Evolutionary conservation across 495 filamentous ascomycete species (phyloP).

Genomic region (Podospora conica): DNA sequence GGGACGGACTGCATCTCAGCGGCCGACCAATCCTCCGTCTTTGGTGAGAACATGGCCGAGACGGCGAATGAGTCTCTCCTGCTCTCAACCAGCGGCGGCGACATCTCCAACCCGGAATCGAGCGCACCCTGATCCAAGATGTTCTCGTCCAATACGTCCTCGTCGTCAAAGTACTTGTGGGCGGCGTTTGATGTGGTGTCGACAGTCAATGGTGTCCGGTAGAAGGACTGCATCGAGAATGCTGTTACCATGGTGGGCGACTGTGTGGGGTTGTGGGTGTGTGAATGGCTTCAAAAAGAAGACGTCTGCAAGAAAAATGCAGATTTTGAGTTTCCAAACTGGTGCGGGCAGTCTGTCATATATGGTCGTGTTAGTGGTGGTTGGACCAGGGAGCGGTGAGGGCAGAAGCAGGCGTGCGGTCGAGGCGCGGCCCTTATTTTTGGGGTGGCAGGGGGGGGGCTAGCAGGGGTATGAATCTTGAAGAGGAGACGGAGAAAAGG

Average conservation of each 20-base stretch:
- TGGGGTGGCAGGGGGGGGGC: constrained; percentile 17
- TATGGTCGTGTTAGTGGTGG: constrained; percentile 34
- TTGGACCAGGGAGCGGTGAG: constrained; percentile 28
- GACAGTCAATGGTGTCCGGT: constrained; percentile 56
- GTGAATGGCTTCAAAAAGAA: constrained; percentile 8
- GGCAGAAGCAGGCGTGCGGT: constrained; percentile 12
- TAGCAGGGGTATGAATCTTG: constrained; percentile 13
- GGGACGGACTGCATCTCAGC: constrained; percentile 51
- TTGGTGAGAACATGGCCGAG: constrained; percentile 62
- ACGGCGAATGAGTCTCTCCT: constrained; percentile 69
- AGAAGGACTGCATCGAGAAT: constrained; percentile 54
- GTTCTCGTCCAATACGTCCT: constrained; percentile 80
- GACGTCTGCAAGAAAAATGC: constrained; percentile 9
- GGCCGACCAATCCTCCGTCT: constrained; percentile 65
- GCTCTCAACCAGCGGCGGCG: constrained; percentile 56
- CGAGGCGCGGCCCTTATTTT: constrained; percentile 25
- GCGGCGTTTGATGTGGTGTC: constrained; percentile 50
- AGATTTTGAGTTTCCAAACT: constrained; percentile 9
- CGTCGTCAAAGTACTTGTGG: constrained; percentile 65
- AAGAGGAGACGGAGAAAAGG: constrained; percentile 3
- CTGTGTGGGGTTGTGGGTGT: constrained; percentile 16
- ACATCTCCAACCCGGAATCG: constrained; percentile 64
- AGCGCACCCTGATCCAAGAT: constrained; percentile 64
- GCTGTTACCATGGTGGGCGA: constrained; percentile 45
- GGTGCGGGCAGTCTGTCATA: constrained; percentile 27